phyloP scores from a whole-genome alignment of 2,329 filamentous ascomycete genomes.

The Epichloe bromicola region DNA sequence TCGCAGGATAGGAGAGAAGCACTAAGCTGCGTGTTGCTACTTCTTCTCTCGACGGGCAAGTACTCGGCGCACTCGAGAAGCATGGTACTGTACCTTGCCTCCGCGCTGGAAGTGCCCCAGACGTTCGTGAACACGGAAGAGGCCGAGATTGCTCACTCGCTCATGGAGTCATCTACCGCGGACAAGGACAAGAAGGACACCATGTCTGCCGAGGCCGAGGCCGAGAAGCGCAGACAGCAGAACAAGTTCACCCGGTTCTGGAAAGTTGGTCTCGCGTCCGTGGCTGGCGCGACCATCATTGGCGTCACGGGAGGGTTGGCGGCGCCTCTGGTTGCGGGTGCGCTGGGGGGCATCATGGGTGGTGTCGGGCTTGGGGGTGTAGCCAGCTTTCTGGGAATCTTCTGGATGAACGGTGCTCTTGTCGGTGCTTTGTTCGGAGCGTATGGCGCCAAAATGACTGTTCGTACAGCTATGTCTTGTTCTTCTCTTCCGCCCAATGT shows the following conservation, averaged over 20 bases:
- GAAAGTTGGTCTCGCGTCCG: conserved; percentile 83
- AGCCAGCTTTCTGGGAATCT: conserved; percentile 71
- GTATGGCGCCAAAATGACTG: conserved; percentile 65
- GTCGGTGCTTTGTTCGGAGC: conserved; percentile 83
- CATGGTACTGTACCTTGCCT: conserved; percentile 54
- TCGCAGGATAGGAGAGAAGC: conserved; percentile 47
- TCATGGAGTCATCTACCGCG: conserved; percentile 51
- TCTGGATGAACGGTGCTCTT: conserved; percentile 74
- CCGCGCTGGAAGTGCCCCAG: conserved; percentile 50
- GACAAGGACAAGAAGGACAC: conserved; percentile 25
- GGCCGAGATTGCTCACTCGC: conserved; percentile 58
- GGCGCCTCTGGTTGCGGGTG: conserved; percentile 75
- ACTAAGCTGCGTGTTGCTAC: conserved; percentile 55
- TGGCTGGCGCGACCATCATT: conserved; percentile 81
- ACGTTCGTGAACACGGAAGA: conserved; percentile 55
- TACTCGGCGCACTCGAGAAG: conserved; percentile 64
- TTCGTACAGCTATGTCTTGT: conserved; percentile 11
- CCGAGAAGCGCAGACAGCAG: conserved; percentile 57
- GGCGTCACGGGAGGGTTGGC: conserved; percentile 86
- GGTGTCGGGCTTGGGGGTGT: conserved; percentile 75
- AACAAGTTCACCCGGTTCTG: conserved; percentile 61
- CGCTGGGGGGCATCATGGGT: conserved; percentile 73
- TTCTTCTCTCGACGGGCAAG: conserved; percentile 58
- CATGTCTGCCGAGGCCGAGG: conserved; percentile 66
- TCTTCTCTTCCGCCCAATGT: not conserved